These are phyloP conservation scores for Fusarium albidum DNA, from an alignment of 2,329 filamentous ascomycete genomes.

Conservation along the genomic window DNA sequence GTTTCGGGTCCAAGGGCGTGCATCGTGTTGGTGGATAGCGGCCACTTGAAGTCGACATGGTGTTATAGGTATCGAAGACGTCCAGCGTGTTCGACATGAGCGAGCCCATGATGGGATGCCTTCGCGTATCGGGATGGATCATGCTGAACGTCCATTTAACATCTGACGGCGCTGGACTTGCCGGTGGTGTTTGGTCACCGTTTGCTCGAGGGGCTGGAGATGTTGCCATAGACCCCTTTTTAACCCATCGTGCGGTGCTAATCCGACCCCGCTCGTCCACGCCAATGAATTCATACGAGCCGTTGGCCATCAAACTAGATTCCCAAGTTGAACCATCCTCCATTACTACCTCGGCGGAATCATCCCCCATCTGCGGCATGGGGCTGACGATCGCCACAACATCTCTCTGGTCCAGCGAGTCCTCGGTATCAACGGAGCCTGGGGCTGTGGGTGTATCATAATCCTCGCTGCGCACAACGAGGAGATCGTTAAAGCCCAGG, in stretches of 20 bases:
- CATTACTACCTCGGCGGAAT: conserved; percentile 71
- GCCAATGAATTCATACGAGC: conserved; percentile 72
- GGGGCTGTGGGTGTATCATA: conserved; percentile 54
- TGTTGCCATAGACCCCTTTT: conserved; percentile 45
- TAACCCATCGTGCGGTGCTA: conserved; percentile 75
- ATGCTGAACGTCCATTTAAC: conserved; percentile 79
- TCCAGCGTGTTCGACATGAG: conserved; percentile 71
- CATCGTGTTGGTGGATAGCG: conserved; percentile 56
- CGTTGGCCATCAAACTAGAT: conserved; percentile 59
- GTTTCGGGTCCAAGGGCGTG: conserved; percentile 37
- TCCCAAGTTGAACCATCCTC: conserved; percentile 68
- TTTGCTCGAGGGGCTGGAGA: conserved; percentile 27
- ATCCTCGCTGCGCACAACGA: conserved; percentile 75
- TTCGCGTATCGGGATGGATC: conserved; percentile 71
- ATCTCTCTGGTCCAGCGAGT: conserved; percentile 56
- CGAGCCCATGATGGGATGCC: conserved; percentile 78
- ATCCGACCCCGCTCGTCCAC: conserved; percentile 65
- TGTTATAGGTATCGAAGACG: conserved; percentile 73
- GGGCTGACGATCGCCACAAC: conserved; percentile 76
- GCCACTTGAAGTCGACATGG: conserved; percentile 59
- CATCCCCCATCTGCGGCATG: conserved; percentile 55
- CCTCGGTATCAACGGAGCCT: conserved; percentile 52
- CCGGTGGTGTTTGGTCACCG: conserved; percentile 35
- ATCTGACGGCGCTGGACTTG: conserved; percentile 46
- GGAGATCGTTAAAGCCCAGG: conserved; percentile 73